Percentiles rank a stretch among this genome's conserved stretches.
Conservation (phyloP, 495 filamentous ascomycete species). For the Staphylotrichum tortipilum region DNA sequence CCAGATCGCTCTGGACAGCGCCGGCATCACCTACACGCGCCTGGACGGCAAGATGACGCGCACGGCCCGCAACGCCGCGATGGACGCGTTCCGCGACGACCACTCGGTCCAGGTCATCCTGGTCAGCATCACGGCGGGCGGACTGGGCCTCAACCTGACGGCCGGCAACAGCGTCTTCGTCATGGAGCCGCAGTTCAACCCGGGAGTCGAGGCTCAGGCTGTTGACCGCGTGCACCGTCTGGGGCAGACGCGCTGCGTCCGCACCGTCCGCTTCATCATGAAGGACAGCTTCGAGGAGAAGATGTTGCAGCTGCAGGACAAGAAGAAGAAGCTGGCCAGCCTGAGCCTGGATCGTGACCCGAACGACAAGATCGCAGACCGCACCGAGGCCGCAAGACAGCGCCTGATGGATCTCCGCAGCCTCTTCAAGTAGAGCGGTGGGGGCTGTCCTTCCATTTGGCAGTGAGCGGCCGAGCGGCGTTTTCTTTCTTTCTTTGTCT, state of each 20-base stretch:
- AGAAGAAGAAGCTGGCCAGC: conserved; percentile 82
- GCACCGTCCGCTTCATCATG: conserved; percentile 82
- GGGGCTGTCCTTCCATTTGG: no score
- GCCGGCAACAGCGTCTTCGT: conserved; percentile 79
- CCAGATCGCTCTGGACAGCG: conserved; percentile 66
- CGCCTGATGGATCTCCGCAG: conserved; percentile 70
- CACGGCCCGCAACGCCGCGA: conserved; percentile 56
- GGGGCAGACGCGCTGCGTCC: conserved; percentile 77
- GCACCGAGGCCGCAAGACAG: conserved; percentile 64
- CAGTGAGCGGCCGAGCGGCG: no score
- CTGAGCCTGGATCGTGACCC: conserved; percentile 63
- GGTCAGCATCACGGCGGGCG: conserved; percentile 86
- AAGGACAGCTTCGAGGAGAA: conserved; percentile 84
- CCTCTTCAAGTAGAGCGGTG: conserved; percentile 81
- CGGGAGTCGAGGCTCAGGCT: conserved; percentile 87
- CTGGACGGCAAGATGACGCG: conserved; percentile 85
- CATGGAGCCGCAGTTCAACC: conserved; percentile 98
- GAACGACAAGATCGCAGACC: conserved; percentile 50
- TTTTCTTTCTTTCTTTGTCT: no score
- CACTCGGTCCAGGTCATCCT: conserved; percentile 66
- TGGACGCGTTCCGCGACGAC: conserved; percentile 71
- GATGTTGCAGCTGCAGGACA: conserved; percentile 78
- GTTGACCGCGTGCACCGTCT: conserved; percentile 90
- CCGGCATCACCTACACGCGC: conserved; percentile 60
- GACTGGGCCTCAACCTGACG: conserved; percentile 86